Percentiles rank a stretch among this genome's conserved stretches.
These are phyloP conservation scores for Diutina pseudorugosa DNA, from an alignment of 1,139 yeast species.

Conservation along the genomic window DNA sequence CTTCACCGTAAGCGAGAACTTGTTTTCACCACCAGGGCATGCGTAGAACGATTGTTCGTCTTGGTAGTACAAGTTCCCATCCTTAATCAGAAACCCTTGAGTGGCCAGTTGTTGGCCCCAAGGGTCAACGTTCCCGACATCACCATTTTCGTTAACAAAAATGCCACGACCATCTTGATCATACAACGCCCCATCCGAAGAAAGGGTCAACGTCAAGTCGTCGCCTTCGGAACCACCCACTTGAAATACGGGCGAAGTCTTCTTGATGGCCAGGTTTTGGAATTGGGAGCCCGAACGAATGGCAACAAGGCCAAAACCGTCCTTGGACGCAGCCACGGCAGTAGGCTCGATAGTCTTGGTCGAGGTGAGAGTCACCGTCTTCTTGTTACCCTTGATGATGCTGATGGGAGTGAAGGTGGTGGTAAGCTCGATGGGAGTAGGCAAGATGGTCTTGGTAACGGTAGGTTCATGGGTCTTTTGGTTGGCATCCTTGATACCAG, in stretches of 20 bases:
- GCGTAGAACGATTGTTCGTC: neutral
- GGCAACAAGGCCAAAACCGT: neutral
- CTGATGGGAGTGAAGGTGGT: neutral
- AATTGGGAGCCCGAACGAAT: neutral
- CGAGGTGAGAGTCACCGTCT: neutral
- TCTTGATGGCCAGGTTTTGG: neutral
- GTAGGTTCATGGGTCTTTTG: neutral
- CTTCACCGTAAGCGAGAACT: neutral
- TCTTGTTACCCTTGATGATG: neutral
- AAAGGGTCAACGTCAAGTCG: neutral
- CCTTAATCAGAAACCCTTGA: neutral
- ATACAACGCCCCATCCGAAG: neutral
- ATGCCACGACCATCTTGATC: neutral
- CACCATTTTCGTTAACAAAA: neutral
- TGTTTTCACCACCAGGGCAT: neutral
- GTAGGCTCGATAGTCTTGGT: neutral
- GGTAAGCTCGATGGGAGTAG: neutral
- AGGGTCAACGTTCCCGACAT: slow-evolving; percentile 1
- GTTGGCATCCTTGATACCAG: neutral
- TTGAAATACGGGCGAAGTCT: neutral
- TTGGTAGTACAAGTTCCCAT: neutral
- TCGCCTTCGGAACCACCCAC: slow-evolving; percentile 2
- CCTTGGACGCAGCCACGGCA: neutral
- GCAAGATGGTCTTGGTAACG: neutral
- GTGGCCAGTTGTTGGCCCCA: slow-evolving; percentile 3